Evolutionary conservation across 257 asterid genomes (phyloP), one percentile per base, ranked within the genome.

Genomic region (Salvia splendens): DNA sequence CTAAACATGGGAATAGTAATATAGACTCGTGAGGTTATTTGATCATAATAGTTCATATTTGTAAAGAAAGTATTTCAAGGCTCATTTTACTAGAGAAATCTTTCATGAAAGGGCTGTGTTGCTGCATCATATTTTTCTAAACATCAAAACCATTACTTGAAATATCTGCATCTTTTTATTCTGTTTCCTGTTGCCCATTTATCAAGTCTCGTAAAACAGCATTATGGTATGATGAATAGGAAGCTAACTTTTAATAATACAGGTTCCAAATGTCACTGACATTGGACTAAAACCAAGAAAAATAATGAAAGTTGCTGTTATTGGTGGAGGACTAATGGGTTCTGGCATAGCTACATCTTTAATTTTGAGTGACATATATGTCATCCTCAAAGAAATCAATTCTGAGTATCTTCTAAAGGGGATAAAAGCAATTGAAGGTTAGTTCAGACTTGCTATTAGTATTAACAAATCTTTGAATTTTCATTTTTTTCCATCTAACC

Each of bases 261-360:
- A 94, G 99, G 87, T 94, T 65, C 98, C 99, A 55, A 83, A 83
- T 80, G 91, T 91, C 40, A 67, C 99, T 70, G 96, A 94, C 65
- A 64, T 84, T 78, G 99, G 99, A 67, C 94, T 94, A 51, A 94
- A 89, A 77, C 96, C 99, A 64, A 94, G 91, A 81, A 76, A 81
- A 47, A 68, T 91, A 46, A 87, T 79, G 86, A 91, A 83, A 78
- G 89, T 91, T 71, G 99, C 96, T 57, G 81, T 94, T 12, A 91
- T 94, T 69, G 99, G 99, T 72, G 99, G 96, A 76, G 99, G 99
- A 48, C 79, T 94, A 71, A 94, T 91, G 98, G 99, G 99, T 76
- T 88, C 99, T 65, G 99, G 98, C 74, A 94, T 94, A 69, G 96
- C 96, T 64, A 91, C 99, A 55, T 85, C 96, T 42, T 83, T 94